phyloP scores from a whole-genome alignment of 331 rosid species.

The Quercus tomentella region DNA sequence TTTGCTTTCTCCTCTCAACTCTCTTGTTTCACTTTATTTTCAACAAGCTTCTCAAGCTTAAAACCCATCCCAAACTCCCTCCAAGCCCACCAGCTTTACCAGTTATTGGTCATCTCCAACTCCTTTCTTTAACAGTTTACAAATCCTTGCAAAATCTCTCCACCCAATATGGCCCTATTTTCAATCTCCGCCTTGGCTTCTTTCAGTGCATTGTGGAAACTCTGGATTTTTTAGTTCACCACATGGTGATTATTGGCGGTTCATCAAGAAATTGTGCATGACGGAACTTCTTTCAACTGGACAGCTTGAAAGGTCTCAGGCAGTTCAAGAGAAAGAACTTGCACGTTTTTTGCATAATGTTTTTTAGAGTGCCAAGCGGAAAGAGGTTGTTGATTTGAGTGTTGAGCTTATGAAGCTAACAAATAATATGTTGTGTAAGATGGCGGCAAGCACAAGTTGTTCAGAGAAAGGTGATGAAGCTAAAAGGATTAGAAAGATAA shows the following conservation, averaged over 20 bases:
- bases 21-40: conserved; percentile 5
- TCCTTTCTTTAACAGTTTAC: conserved; percentile 19
- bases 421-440: conserved; percentile 44
- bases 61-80: no score
- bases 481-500: conserved; percentile 24
- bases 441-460: conserved; percentile 53
- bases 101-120: conserved; percentile 41
- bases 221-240: conserved; percentile 49
- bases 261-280: conserved; percentile 59
- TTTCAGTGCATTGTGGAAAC: conserved; percentile 10
- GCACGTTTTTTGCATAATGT: not conserved
- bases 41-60: not conserved
- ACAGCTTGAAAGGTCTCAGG: conserved; percentile 34
- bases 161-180: no score
- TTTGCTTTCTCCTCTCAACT: no score
- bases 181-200: no score
- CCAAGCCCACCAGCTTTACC: conserved; percentile 16
- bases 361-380: not conserved
- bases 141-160: no score
- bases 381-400: conserved; percentile 23
- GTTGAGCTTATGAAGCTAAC: conserved; percentile 44
- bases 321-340: conserved; percentile 25
- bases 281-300: conserved; percentile 41
- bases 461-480: conserved; percentile 25
- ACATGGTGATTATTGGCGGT: conserved; percentile 54